These are phyloP conservation scores for Lentinula aciculospora DNA, from an alignment of 768 basidiomycete species.

Conservation along the genomic window DNA sequence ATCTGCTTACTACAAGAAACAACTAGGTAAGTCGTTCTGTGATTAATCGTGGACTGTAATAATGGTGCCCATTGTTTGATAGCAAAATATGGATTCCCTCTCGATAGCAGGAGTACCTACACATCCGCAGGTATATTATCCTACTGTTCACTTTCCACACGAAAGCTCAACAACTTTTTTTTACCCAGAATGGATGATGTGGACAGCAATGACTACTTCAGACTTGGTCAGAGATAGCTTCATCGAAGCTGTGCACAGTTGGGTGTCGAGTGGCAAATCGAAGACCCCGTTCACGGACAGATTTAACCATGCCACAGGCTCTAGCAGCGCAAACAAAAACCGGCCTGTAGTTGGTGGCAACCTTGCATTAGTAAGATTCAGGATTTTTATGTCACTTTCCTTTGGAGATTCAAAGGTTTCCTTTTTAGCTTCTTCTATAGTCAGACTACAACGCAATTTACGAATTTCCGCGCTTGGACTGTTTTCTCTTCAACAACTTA, in stretches of 20 bases:
- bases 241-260: slow-evolving; percentile 27
- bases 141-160: too few relatives aligned
- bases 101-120: background rate
- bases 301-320: slow-evolving; percentile 32
- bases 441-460: background rate
- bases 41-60: background rate
- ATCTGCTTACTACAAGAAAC: background rate
- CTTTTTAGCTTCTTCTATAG: background rate
- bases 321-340: slow-evolving; percentile 28
- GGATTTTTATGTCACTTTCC: background rate
- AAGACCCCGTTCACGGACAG: slow-evolving; percentile 28
- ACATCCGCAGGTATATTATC: background rate
- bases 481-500: background rate
- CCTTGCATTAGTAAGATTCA: background rate
- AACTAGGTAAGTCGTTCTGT: background rate
- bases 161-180: background rate
- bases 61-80: too few relatives aligned
- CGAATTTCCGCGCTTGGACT: too few relatives aligned
- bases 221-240: slow-evolving; percentile 24
- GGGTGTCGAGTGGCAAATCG: slow-evolving; percentile 24
- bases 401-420: background rate
- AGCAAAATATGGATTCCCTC: slow-evolving; percentile 4
- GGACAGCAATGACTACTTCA: slow-evolving; percentile 29
- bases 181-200: slow-evolving; percentile 32
- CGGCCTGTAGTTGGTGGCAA: slow-evolving; percentile 38